These are phyloP conservation scores for Apiospora rasikravindrae DNA, from an alignment of 2,329 filamentous ascomycete species.

Conservation along the genomic window DNA sequence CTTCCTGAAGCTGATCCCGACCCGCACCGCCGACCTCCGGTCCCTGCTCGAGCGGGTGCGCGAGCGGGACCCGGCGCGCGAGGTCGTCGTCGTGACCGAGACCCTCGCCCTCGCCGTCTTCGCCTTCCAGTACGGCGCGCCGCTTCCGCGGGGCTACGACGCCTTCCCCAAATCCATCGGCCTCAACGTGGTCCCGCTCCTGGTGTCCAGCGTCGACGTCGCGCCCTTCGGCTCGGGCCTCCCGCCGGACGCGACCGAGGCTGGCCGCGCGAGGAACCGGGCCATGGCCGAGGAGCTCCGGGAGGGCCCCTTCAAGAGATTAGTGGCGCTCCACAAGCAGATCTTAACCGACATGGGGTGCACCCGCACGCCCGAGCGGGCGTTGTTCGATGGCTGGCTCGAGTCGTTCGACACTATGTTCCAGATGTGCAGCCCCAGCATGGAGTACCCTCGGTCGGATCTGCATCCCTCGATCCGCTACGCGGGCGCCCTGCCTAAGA, in stretches of 20 bases:
- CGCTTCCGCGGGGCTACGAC: conserved; percentile 44
- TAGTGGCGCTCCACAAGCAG: neutral
- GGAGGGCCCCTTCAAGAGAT: conserved; percentile 16
- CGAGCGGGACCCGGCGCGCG: conserved; percentile 38
- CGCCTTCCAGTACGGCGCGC: conserved; percentile 45
- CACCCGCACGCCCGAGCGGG: too few species aligned
- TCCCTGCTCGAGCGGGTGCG: conserved; percentile 41
- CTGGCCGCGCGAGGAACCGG: conserved; percentile 42
- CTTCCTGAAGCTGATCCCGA: conserved; percentile 41
- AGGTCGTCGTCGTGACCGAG: conserved; percentile 52
- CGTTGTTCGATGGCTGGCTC: conserved; percentile 36
- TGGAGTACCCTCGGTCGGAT: conserved; percentile 43
- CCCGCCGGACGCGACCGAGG: conserved; percentile 43
- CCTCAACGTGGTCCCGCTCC: conserved; percentile 45
- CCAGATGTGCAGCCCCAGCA: conserved; percentile 42
- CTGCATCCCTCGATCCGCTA: conserved; percentile 47
- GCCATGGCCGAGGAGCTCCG: conserved; percentile 31
- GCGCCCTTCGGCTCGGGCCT: conserved; percentile 46
- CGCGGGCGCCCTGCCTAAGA: conserved; percentile 47
- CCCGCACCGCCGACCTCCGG: conserved; percentile 40
- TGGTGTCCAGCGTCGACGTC: conserved; percentile 43
- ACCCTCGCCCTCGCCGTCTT: conserved; percentile 42
- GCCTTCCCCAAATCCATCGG: conserved; percentile 44
- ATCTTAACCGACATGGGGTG: conserved; percentile 19
- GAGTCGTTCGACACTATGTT: conserved; percentile 40